These are phyloP conservation scores for Citrus australasica DNA, from an alignment of 345 rosid species.

Conservation along the genomic window DNA sequence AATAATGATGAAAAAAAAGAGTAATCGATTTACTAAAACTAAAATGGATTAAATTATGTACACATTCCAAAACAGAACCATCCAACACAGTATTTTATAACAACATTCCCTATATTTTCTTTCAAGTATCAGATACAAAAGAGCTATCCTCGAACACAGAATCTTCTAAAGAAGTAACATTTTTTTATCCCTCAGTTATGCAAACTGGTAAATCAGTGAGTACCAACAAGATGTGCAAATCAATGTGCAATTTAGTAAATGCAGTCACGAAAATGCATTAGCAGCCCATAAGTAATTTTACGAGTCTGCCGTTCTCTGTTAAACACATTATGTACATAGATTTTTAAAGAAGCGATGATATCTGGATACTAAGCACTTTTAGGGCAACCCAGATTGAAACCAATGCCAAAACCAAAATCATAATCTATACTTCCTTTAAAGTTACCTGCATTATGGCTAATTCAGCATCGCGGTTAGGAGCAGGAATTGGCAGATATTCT, in stretches of 20 bases:
- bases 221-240: not conserved
- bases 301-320: not conserved
- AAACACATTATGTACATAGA: not conserved
- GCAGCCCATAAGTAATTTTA: not conserved
- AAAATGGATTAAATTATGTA: not conserved
- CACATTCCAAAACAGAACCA: not conserved
- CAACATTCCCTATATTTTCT: not conserved
- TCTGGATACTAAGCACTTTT: not conserved
- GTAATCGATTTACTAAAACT: too few species aligned
- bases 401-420: not conserved
- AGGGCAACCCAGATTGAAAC: not conserved
- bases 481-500: slow-evolving; percentile 15
- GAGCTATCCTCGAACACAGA: not conserved
- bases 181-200: not conserved
- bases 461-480: slow-evolving; percentile 25
- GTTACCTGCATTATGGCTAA: slow-evolving; percentile 44
- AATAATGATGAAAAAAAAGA: not conserved
- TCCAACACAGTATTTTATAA: not conserved
- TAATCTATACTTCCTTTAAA: not conserved
- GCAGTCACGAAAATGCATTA: not conserved
- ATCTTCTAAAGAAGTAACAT: not conserved
- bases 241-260: not conserved
- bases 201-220: not conserved
- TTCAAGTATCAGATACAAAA: not conserved
- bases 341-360: not conserved